phyloP scores from a whole-genome alignment of 176 grass and related monocot genomes.

The Paspalum notatum region DNA sequence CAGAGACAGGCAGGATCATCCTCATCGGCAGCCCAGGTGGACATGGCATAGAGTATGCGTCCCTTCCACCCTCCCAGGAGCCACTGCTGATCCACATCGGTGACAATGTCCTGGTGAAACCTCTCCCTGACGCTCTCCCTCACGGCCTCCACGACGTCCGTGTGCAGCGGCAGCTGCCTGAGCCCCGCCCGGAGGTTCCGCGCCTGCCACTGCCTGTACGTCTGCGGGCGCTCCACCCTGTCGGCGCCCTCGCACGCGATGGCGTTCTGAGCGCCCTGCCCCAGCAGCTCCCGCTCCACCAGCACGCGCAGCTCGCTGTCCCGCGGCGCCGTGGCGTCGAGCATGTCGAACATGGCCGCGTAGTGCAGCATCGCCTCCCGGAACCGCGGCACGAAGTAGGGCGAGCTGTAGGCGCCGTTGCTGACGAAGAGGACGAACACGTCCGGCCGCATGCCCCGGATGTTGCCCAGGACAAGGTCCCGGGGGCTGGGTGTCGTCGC shows the following conservation, averaged over 20 bases:
- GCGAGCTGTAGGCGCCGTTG: conserved; percentile 29
- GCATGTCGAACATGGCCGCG: conserved; percentile 41
- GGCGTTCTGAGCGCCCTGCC: conserved; percentile 31
- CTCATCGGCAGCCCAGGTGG: conserved; percentile 40
- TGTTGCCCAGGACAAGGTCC: neutral
- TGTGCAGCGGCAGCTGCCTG: conserved; percentile 35
- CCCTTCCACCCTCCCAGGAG: conserved; percentile 56
- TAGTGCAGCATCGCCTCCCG: conserved; percentile 45
- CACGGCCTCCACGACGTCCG: conserved; percentile 13
- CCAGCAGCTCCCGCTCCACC: conserved; percentile 33
- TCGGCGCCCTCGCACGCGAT: conserved; percentile 51
- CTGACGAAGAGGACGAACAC: conserved; percentile 39
- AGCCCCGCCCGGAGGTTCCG: conserved; percentile 33
- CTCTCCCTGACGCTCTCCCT: conserved; percentile 31
- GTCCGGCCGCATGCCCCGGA: conserved; percentile 21
- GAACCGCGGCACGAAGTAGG: conserved; percentile 45
- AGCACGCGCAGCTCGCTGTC: conserved; percentile 24
- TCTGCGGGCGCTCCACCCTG: conserved; percentile 55
- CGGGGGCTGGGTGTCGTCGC: neutral
- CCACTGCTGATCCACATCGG: conserved; percentile 49
- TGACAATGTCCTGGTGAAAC: conserved; percentile 54
- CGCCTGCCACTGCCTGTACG: conserved; percentile 52
- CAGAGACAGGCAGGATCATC: no score
- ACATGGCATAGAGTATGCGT: conserved; percentile 38
- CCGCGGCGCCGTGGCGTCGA: neutral